Percentiles rank a stretch among this genome's conserved stretches.
Conservation (phyloP, 768 basidiomycete genomes). For the Mycena belliarum region DNA sequence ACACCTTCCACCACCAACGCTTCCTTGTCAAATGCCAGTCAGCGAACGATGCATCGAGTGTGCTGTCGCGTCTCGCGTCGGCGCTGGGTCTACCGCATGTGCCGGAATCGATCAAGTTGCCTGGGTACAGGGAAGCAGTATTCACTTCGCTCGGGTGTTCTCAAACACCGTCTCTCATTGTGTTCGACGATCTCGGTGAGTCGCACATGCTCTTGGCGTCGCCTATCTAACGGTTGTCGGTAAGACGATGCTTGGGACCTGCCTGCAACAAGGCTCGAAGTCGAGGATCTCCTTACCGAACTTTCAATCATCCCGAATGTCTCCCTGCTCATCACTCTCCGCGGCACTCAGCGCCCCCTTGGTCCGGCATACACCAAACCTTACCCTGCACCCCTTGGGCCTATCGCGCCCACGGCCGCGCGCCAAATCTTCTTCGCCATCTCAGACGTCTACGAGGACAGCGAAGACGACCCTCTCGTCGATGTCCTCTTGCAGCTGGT, state of each 20-base stretch:
- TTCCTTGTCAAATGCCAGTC: constrained; percentile 12
- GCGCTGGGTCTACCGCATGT: constrained; percentile 5
- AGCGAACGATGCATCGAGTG: background rate
- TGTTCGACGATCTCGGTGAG: constrained; percentile 19
- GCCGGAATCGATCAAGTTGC: background rate
- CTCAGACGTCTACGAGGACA: constrained; percentile 12
- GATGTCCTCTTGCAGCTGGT: constrained; percentile 17
- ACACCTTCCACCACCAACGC: background rate
- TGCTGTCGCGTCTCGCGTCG: constrained; percentile 6
- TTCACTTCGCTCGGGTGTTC: constrained; percentile 1
- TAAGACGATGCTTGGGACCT: constrained; percentile 21
- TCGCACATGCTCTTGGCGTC: background rate
- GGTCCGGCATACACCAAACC: constrained; percentile 21
- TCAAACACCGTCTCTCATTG: constrained; percentile 7
- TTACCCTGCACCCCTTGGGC: constrained; percentile 10
- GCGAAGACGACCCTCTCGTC: constrained; percentile 10
- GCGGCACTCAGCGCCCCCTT: constrained; percentile 20
- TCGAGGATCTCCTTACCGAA: constrained; percentile 21
- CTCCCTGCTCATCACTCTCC: constrained; percentile 19
- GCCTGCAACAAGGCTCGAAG: constrained; percentile 11
- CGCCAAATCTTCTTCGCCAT: constrained; percentile 17
- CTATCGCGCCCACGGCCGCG: constrained; percentile 4
- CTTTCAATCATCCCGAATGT: constrained; percentile 14
- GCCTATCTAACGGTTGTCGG: background rate
- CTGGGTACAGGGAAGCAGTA: constrained; percentile 9